phyloP scores from a whole-genome alignment of 1,284 basidiomycete genomes.

The Phylloboletellus chloephorus region DNA sequence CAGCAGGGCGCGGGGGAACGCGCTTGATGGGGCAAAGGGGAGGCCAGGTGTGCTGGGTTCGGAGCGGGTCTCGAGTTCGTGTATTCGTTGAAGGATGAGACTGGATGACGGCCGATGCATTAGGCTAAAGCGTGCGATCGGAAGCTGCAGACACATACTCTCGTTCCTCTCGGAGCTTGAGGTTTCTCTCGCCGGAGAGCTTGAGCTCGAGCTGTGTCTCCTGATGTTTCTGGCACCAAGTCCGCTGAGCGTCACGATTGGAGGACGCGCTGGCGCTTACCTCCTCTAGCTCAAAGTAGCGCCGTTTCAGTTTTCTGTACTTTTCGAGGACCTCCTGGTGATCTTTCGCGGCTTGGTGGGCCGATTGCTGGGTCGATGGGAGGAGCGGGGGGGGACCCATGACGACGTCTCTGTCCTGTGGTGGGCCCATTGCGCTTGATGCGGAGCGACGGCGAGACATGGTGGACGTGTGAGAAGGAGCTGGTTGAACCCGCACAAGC shows the following conservation, averaged over 20 bases:
- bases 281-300: conserved; percentile 62
- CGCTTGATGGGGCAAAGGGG: conserved; percentile 33
- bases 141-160: conserved; percentile 40
- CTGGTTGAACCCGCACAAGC: conserved; percentile 11
- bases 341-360: conserved; percentile 34
- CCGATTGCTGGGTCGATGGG: conserved; percentile 21
- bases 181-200: conserved; percentile 53
- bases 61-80: conserved; percentile 46
- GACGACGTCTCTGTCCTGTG: conserved; percentile 37
- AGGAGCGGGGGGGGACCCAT: conserved; percentile 43
- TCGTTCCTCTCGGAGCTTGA: conserved; percentile 52
- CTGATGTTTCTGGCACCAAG: conserved; percentile 47
- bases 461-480: conserved; percentile 25
- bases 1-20: conserved; percentile 45
- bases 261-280: conserved; percentile 34
- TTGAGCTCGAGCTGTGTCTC: conserved; percentile 49
- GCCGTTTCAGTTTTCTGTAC: conserved; percentile 56
- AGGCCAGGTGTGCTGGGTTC: conserved; percentile 20
- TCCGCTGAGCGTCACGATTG: conserved; percentile 16
- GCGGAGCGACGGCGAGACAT: conserved; percentile 19
- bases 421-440: conserved; percentile 25
- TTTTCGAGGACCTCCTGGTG: conserved; percentile 49
- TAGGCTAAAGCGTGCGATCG: conserved; percentile 9
- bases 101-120: conserved; percentile 30
- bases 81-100: conserved; percentile 51